These are phyloP conservation scores for Eimeria sp. DNA, from an alignment of 169 alveolate genomes.

Conservation along the genomic window DNA sequence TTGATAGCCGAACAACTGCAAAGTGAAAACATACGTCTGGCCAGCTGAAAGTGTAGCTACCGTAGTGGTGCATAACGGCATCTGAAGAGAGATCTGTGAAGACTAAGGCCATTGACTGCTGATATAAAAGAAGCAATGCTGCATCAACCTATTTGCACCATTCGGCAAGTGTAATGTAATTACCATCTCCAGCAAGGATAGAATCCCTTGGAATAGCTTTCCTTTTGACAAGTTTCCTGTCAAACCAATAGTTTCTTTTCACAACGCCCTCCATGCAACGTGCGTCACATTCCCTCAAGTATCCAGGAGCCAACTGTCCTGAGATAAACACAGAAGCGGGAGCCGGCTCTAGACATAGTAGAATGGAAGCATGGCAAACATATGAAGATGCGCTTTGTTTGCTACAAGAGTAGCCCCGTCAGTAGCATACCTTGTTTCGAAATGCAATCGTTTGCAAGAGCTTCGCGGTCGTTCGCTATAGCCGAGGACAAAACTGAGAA, in stretches of 20 bases:
- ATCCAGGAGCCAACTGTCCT: conserved; percentile 62
- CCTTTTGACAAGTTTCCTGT: neutral
- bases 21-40: neutral
- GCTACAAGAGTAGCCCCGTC: neutral
- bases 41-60: neutral
- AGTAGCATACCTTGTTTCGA: conserved; percentile 25
- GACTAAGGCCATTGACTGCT: neutral
- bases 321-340: neutral
- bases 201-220: neutral
- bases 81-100: neutral
- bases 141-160: neutral
- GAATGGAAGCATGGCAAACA: neutral
- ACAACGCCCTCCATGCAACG: conserved; percentile 38
- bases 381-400: neutral
- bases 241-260: conserved; percentile 14
- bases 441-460: conserved; percentile 37
- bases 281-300: conserved; percentile 33
- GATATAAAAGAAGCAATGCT: neutral
- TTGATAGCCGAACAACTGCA: conserved; percentile 35
- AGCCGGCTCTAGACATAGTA: neutral
- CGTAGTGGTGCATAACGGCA: neutral
- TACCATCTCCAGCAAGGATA: conserved; percentile 65
- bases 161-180: neutral
- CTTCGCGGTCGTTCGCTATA: conserved; percentile 42
- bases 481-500: conserved; percentile 7